These are phyloP conservation scores for Anthracocystis walkeri DNA, from an alignment of 1,284 basidiomycete species.

Conservation along the genomic window DNA sequence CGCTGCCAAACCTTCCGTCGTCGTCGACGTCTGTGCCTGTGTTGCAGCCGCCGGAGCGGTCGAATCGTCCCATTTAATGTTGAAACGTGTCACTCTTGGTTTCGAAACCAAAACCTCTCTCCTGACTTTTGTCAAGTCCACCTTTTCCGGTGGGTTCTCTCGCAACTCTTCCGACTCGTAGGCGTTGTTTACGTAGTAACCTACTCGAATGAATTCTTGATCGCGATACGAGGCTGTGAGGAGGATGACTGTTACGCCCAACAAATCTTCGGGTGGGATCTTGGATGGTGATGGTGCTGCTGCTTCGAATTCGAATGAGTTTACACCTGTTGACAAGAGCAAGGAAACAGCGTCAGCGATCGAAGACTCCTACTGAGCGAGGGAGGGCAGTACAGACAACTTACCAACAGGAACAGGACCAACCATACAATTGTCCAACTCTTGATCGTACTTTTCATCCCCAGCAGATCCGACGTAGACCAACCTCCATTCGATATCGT, in stretches of 20 bases:
- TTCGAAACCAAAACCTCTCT: constrained; percentile 89
- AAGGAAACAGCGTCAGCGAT: background rate
- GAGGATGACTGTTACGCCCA: constrained; percentile 90
- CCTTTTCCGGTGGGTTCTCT: constrained; percentile 65
- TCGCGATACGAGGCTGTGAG: constrained; percentile 87
- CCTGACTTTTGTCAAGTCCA: constrained; percentile 74
- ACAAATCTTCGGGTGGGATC: constrained; percentile 84
- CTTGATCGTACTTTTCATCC: constrained; percentile 90
- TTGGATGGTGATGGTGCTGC: constrained; percentile 73
- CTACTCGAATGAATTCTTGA: constrained; percentile 97
- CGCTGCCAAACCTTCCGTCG: constrained; percentile 10
- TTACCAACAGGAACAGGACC: constrained; percentile 83
- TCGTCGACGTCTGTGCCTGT: background rate
- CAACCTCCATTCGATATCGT: constrained; percentile 97
- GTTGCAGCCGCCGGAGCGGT: constrained; percentile 3
- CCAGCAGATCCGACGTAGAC: constrained; percentile 97
- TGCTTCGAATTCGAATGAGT: constrained; percentile 93
- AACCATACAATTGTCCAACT: constrained; percentile 81
- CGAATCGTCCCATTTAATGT: constrained; percentile 70
- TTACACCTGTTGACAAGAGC: constrained; percentile 73
- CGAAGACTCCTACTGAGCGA: background rate
- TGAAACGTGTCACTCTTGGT: constrained; percentile 87
- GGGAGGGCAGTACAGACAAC: constrained; percentile 4
- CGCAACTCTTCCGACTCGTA: constrained; percentile 86
- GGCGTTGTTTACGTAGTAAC: constrained; percentile 99